Evolutionary conservation across 2,329 filamentous ascomycete genomes (phyloP).

Genomic region (Coniochaeta prunicola): DNA sequence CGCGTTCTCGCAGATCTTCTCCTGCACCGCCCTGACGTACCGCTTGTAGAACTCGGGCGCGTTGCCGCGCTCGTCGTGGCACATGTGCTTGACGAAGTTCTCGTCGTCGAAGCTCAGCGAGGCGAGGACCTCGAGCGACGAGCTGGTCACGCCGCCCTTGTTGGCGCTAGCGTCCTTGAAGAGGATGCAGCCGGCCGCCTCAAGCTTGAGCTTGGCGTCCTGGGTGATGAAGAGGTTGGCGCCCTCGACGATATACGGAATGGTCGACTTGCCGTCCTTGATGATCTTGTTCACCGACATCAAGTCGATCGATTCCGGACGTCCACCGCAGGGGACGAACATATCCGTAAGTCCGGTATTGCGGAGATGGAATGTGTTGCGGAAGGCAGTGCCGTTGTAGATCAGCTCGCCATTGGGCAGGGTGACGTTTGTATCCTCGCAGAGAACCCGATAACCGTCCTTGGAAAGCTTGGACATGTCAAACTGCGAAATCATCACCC

Average conservation of each 20-base stretch:
- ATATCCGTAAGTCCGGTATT: slow-evolving; percentile 69
- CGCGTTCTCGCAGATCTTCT: slow-evolving; percentile 85
- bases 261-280: slow-evolving; percentile 74
- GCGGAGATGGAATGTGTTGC: slow-evolving; percentile 93
- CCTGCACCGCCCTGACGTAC: slow-evolving; percentile 89
- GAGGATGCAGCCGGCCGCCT: slow-evolving; percentile 88
- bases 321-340: slow-evolving; percentile 94
- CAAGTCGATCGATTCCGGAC: slow-evolving; percentile 93
- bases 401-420: slow-evolving; percentile 82
- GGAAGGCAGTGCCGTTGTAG: slow-evolving; percentile 89
- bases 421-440: slow-evolving; percentile 84
- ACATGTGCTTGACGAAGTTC: slow-evolving; percentile 90
- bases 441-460: slow-evolving; percentile 83
- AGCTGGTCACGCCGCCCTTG: slow-evolving; percentile 97
- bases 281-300: slow-evolving; percentile 83
- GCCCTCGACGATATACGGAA: slow-evolving; percentile 95
- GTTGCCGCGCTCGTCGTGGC: slow-evolving; percentile 63
- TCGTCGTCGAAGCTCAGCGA: slow-evolving; percentile 90
- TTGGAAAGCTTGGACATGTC: slow-evolving; percentile 78
- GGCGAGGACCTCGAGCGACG: slow-evolving; percentile 90
- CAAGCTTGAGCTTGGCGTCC: slow-evolving; percentile 90
- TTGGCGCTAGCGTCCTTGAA: slow-evolving; percentile 98
- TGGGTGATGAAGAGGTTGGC: slow-evolving; percentile 99
- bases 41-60: slow-evolving; percentile 85
- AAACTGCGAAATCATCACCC: slow-evolving; percentile 85